Evolutionary conservation across 345 rosid species (phyloP).

Genomic region (Eucalyptus marginata): DNA sequence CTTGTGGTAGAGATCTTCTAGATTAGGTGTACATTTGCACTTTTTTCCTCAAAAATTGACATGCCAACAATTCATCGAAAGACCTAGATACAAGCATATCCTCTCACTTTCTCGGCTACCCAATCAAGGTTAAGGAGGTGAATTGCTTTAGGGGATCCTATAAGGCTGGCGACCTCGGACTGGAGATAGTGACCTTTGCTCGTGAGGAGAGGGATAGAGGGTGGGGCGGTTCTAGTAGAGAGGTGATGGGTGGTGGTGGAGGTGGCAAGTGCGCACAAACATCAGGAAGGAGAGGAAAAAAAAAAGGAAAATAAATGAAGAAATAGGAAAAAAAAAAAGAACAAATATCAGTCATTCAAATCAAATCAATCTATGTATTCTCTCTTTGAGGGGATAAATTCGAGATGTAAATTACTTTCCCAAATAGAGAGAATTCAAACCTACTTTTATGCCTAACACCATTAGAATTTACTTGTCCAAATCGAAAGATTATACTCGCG

Average conservation of each 20-base stretch:
- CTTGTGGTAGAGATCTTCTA: neutral
- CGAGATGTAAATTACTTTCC: neutral
- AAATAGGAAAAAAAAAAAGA: neutral
- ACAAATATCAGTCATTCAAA: neutral
- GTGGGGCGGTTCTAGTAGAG: neutral
- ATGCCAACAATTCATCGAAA: neutral
- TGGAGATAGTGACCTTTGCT: neutral
- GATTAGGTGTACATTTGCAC: neutral
- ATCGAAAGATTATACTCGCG: neutral
- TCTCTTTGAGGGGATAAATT: neutral
- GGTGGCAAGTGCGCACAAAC: neutral
- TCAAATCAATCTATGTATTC: neutral
- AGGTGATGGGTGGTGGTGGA: neutral
- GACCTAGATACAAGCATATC: neutral
- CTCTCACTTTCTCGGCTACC: neutral
- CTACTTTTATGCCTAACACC: neutral
- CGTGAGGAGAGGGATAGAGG: neutral
- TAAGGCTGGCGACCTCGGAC: neutral
- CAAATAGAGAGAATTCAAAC: neutral
- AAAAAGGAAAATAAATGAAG: neutral
- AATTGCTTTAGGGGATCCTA: neutral
- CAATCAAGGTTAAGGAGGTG: neutral
- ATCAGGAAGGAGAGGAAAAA: neutral
- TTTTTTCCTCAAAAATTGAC: neutral
- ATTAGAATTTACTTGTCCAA: neutral